phyloP scores from a whole-genome alignment of 148 eudicot species.

The Rhododendron kiyosumense region DNA sequence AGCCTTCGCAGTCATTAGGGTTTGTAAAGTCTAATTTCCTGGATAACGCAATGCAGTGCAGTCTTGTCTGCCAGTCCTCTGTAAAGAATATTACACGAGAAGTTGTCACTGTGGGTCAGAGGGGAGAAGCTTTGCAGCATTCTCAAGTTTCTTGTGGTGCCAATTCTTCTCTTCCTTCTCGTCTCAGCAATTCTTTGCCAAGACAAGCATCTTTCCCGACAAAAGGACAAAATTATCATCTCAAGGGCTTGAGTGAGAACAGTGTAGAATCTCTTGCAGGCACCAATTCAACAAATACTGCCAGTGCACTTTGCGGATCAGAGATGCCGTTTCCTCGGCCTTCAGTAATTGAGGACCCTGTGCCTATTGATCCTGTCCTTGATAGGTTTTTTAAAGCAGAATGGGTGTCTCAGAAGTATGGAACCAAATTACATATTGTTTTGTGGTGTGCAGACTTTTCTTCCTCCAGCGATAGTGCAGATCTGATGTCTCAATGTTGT shows the following conservation, averaged over 20 bases:
- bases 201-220: background rate
- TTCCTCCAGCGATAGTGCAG: background rate
- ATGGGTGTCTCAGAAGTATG: background rate
- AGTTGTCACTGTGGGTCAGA: background rate
- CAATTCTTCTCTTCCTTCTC: background rate
- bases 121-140: background rate
- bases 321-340: background rate
- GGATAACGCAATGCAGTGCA: background rate
- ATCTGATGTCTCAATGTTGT: background rate
- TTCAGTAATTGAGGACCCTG: background rate
- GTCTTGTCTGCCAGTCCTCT: background rate
- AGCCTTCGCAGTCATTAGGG: background rate
- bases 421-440: background rate
- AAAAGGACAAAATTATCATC: background rate
- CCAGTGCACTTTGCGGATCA: background rate
- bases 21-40: background rate
- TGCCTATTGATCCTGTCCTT: background rate
- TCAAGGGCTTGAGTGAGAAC: background rate
- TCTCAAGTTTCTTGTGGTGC: constrained; percentile 5
- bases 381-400: background rate
- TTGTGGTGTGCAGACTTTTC: background rate
- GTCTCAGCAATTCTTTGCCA: background rate
- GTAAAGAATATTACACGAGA: background rate
- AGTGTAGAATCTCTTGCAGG: constrained; percentile 3
- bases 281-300: background rate